phyloP scores from a whole-genome alignment of 169 alveolate genomes.

The Ichthyophthirius multifiliis region DNA sequence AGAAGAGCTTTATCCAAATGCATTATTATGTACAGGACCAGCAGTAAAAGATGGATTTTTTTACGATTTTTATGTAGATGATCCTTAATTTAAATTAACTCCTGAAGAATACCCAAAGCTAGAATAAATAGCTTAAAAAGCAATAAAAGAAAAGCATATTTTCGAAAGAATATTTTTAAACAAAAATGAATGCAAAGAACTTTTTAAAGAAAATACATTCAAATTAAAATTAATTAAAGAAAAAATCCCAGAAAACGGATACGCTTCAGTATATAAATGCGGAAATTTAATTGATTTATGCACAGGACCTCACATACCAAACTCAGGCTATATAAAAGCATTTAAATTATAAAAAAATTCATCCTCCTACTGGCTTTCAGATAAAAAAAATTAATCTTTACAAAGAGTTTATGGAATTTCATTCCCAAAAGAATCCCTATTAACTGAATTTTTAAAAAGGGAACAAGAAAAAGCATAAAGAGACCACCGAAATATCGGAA shows the following conservation, averaged over 20 bases:
- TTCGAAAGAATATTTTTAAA: conserved; percentile 94
- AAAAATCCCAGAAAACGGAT: conserved; percentile 94
- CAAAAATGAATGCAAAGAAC: conserved; percentile 96
- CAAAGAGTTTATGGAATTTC: conserved; percentile 99
- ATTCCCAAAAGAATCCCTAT: conserved; percentile 93
- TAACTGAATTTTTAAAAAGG: conserved; percentile 91
- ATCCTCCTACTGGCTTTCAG: conserved; percentile 98
- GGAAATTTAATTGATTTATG: conserved; percentile 98
- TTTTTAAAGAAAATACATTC: conserved; percentile 97
- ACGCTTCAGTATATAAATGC: conserved; percentile 94
- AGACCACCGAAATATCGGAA: conserved; percentile 97
- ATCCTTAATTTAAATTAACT: conserved; percentile 55
- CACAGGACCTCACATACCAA: conserved; percentile 99
- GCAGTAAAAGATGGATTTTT: conserved; percentile 96
- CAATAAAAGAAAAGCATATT: conserved; percentile 89
- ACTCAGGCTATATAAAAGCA: conserved; percentile 94
- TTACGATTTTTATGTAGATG: conserved; percentile 97
- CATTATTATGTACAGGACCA: conserved; percentile 96
- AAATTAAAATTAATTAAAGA: conserved; percentile 93
- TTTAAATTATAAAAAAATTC: conserved; percentile 94
- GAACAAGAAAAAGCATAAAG: conserved; percentile 97
- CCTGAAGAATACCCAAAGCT: conserved; percentile 63
- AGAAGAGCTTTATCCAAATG: too few relatives aligned
- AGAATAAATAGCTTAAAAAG: conserved; percentile 75
- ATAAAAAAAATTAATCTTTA: conserved; percentile 92